Evolutionary conservation across 23 red algal species (phyloP), one percentile per base, ranked within the genome.

Genomic region (Chondrus crispus): DNA sequence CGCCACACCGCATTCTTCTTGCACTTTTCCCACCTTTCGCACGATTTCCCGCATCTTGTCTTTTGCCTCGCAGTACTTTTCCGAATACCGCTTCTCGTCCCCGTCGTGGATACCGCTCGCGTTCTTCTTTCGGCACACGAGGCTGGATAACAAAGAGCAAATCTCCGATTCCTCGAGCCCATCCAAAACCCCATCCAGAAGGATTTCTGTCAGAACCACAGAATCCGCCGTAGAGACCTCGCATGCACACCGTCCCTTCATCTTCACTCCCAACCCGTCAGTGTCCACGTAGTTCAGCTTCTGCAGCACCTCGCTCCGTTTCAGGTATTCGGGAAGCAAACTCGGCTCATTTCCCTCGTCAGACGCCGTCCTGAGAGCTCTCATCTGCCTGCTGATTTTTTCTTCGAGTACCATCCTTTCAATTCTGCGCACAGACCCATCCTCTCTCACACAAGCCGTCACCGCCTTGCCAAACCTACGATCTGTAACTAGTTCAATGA

Each of bases 171-270:
- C 64, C 2, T 55, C 41, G 20, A 98, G 46, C 12, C 32, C 74
- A 11, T 75, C 79, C 12, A 98, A 30, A 41, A 91, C 71, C 46
- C 81, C 89, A 19, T 98, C 95, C 35, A 98, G 52, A 19, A 98
- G 47, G 49, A 94, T 33, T 68, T 98, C 90, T 20, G 71, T 81
- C 36, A 98, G 35, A 7, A 98, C 49, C 36, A 98, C 84, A 30
- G 91, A 91, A 58, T 98, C 95, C 46, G 68, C 85, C 10, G 95
- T 92, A 36, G 74, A 76, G 28, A 98, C 93, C 51, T 98, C 95
- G 80, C 95, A 98, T 58, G 95, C 95, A n/a, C 78, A 53, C 5
- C 95, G 84, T 37, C 95, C 95, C 70, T 98, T 98, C 19, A 95
- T 58, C 42, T 64, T 48, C n/a, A 98, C 95, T 36, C 63, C 50